Evolutionary conservation across 2,329 filamentous ascomycete species (phyloP).

Genomic region (Curvularia lunata): DNA sequence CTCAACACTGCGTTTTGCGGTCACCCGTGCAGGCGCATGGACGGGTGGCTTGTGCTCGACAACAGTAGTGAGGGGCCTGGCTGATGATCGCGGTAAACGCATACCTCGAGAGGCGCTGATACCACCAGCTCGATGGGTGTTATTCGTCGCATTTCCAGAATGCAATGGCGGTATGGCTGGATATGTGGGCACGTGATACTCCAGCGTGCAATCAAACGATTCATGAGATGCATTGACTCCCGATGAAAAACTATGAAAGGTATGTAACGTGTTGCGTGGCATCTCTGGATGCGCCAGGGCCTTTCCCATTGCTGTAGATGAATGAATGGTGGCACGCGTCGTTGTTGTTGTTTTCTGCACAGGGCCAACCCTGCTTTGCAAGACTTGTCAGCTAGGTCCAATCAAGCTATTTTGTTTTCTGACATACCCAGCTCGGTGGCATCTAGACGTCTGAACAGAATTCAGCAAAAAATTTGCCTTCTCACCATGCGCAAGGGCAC

Average conservation of each 20-base stretch:
- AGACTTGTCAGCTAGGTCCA: conserved; percentile 1
- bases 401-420: not conserved
- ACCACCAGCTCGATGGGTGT: not conserved
- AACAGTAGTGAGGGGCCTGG: conserved; percentile 1
- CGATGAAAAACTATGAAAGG: not conserved
- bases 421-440: conserved; percentile 6
- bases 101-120: conserved; percentile 1
- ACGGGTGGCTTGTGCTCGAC: conserved; percentile 1
- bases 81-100: conserved; percentile 1
- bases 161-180: conserved; percentile 4
- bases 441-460: conserved; percentile 1
- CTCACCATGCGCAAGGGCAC: conserved; percentile 1
- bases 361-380: not conserved
- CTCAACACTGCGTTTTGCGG: not conserved
- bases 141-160: not conserved
- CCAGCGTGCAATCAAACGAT: not conserved
- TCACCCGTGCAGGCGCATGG: not conserved
- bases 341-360: not conserved
- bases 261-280: not conserved
- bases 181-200: not conserved
- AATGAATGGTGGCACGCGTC: not conserved
- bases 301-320: not conserved
- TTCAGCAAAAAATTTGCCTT: conserved; percentile 1
- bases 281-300: not conserved
- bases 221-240: not conserved